Evolutionary conservation across 164 flowering plant species (phyloP).

Genomic region (Buxus sempervirens): DNA sequence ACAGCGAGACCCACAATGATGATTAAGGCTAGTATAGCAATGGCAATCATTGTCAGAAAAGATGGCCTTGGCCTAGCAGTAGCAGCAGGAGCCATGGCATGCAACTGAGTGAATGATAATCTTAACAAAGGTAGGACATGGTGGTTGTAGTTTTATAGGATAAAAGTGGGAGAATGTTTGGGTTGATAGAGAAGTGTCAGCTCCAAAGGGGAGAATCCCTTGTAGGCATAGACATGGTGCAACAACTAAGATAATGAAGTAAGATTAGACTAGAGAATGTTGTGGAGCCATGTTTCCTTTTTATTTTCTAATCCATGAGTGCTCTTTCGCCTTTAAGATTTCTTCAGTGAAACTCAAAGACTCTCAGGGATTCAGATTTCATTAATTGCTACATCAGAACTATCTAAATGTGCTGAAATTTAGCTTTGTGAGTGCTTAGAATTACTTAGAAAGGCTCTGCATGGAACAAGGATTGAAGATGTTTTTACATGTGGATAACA

Average conservation of each 20-base stretch:
- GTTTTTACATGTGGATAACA: too few relatives aligned
- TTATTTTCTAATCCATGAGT: not conserved
- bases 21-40: constrained; percentile 35
- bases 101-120: not conserved
- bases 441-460: too few relatives aligned
- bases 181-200: too few relatives aligned
- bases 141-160: constrained; percentile 1
- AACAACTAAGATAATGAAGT: too few relatives aligned
- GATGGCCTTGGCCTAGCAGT: constrained; percentile 7
- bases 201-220: too few relatives aligned
- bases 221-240: too few relatives aligned
- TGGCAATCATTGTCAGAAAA: constrained; percentile 15
- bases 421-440: too few relatives aligned
- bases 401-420: too few relatives aligned
- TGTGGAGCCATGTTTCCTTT: not conserved
- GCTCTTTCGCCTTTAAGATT: constrained; percentile 20
- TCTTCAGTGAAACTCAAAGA: constrained; percentile 31
- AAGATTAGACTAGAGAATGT: too few relatives aligned
- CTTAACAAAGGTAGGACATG: not conserved
- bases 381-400: too few relatives aligned
- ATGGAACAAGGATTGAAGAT: too few relatives aligned
- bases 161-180: not conserved
- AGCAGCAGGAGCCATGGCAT: constrained; percentile 26
- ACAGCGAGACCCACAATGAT: constrained; percentile 42
- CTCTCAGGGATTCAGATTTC: too few relatives aligned